phyloP scores from a whole-genome alignment of 1,139 yeast species.

The Saccharomyces uvarum region DNA sequence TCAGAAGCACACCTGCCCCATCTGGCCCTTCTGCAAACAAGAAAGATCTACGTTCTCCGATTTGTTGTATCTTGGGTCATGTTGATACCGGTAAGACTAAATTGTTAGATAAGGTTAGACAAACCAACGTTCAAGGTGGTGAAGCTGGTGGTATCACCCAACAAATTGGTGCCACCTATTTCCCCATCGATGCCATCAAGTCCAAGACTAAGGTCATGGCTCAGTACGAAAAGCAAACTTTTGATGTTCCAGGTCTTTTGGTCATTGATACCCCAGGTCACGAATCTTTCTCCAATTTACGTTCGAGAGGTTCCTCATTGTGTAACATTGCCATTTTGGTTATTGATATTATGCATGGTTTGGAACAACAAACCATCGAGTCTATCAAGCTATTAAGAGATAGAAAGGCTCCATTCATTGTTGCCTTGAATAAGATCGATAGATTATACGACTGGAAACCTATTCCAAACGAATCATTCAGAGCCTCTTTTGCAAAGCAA shows the following conservation, averaged over 20 bases:
- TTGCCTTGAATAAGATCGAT: constrained; percentile 94
- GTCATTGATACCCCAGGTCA: constrained; percentile 99
- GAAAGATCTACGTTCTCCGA: constrained; percentile 84
- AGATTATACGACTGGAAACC: constrained; percentile 92
- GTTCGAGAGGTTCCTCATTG: constrained; percentile 97
- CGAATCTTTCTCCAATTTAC: constrained; percentile 95
- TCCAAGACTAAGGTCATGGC: constrained; percentile 90
- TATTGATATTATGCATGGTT: constrained; percentile 97
- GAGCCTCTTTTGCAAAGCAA: constrained; percentile 85
- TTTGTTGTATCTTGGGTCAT: constrained; percentile 97
- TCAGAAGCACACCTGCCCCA: constrained; percentile 23
- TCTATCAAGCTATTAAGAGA: constrained; percentile 87
- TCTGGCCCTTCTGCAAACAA: constrained; percentile 20
- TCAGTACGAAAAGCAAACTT: constrained; percentile 71
- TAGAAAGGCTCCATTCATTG: constrained; percentile 95
- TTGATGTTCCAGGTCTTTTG: constrained; percentile 93
- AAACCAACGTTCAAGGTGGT: constrained; percentile 98
- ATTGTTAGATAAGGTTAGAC: constrained; percentile 91
- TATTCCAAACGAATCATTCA: constrained; percentile 86
- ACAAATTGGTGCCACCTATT: constrained; percentile 99
- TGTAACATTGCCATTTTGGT: constrained; percentile 98
- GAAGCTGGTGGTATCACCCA: constrained; percentile 99
- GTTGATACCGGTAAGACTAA: constrained; percentile 99
- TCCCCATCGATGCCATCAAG: constrained; percentile 91
- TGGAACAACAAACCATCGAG: constrained; percentile 95